Percentiles rank a stretch among this genome's conserved stretches.
Conservation (phyloP, 768 basidiomycete genomes). For the Leccinum variicolor region DNA sequence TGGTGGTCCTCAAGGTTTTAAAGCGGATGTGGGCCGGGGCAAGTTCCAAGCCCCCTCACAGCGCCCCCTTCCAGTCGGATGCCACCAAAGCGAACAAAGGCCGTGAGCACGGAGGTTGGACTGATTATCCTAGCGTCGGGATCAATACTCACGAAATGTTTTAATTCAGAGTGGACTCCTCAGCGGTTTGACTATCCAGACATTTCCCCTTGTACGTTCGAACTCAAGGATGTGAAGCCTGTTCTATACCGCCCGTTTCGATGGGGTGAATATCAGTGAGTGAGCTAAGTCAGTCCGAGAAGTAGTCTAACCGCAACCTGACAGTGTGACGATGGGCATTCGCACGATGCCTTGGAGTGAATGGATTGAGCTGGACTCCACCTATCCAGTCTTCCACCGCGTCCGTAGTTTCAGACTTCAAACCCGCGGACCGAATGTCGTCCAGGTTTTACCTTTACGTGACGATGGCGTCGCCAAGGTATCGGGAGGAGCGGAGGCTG, state of each 20-base stretch:
- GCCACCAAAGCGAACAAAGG: conserved; percentile 17
- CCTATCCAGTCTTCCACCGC: conserved; percentile 50
- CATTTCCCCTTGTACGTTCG: conserved; percentile 38
- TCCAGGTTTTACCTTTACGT: conserved; percentile 41
- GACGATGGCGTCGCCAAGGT: conserved; percentile 39
- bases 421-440: conserved; percentile 46
- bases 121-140: not conserved
- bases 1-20: conserved; percentile 6
- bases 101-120: conserved; percentile 24
- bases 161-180: conserved; percentile 48
- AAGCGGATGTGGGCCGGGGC: conserved; percentile 11
- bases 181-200: conserved; percentile 49
- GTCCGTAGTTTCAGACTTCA: conserved; percentile 54
- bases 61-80: not conserved
- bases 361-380: conserved; percentile 71
- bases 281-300: conserved; percentile 1
- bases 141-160: not conserved
- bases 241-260: conserved; percentile 65
- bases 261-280: conserved; percentile 62
- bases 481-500: conserved; percentile 30
- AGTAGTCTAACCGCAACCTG: conserved; percentile 2
- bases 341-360: conserved; percentile 64
- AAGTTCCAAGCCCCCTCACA: not conserved
- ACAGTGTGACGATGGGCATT: conserved; percentile 68
- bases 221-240: conserved; percentile 46